Base-by-base conservation (phyloP, 805 yeast species). In the Clavispora carvajalis region DNA sequence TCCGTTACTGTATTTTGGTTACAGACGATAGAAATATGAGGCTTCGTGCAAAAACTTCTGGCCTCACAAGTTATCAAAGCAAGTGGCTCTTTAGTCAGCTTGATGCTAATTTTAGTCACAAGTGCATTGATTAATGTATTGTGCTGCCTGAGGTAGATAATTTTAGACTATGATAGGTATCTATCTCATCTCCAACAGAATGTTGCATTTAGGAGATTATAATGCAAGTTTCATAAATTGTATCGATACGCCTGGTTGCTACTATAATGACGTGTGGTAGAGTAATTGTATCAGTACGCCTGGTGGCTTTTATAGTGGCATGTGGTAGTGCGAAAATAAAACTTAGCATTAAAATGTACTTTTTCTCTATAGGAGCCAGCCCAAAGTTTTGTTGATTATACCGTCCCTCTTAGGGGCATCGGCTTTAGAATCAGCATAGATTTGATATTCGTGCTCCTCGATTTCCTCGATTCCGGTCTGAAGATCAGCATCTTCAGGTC, bases 1-100 rank as follows among this genome's bases (percentile, higher is more conserved):
- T 80, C 56, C 64, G 72, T 36, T 79, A 78, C 55, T 78, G 84
- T 46, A 71, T 82, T 21, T 60, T 85, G 37, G 76, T 85, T 26
- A 81, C 90, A 2, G 91, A 85, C 59, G 91, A 85, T 55, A 64
- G 80, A 40, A 82, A 80, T 47, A 79, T 85, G 85, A 67, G 85
- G 46, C 58, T 79, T 30, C 75, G 85, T 47, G 81, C 87, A 2
- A 75, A 77, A 51, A 63, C 77, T 3, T 64, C 73, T n/a, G 79
- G 79, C 1, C 65, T 78, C 29, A 63, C 74, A 6, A 71, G 77
- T 34, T 76, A 70, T 56, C 79, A 76, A 39, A 77, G 83, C 44
- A 69, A 72, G 44, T 80, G 85, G 85, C 64, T 80, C 37, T 78
- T 78, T 57, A 59, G 61, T 36, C 77, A 71, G 41, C 59, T 79